Base-by-base conservation (phyloP, 805 yeast species). In the Henningerozyma blattae region DNA sequence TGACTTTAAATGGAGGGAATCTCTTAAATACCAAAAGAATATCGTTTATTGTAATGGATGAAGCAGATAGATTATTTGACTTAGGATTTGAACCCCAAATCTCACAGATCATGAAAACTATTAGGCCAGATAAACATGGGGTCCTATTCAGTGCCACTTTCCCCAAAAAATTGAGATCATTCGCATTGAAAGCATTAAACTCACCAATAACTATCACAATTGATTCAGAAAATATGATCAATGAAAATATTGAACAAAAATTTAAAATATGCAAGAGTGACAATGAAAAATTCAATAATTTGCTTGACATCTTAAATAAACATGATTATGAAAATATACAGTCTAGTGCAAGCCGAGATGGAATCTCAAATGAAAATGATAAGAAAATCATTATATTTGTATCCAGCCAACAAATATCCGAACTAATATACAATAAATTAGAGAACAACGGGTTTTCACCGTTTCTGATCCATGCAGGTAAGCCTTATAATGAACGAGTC, bases 21-120 rank as follows among this genome's bases (percentile, higher is more conserved):
- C 72, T 86, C 1, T 24, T 65, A 16, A 77, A 75, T 40, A 62
- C 91, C 5, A 59, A 64, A 19, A 61, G 87, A 28, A 75, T 81
- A 5, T 77, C 95, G 0, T 85, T 77, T 54, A 66, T 85, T n/a
- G 93, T 87, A 0, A 61, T 91, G 38, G 98, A 91, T 53, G 98
- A 91, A 52, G 96, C 97, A 1, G 98, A 91, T 56, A 61, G 98
- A 42, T 77, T 91, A 81, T 89, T 89, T 60, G 98, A 91, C 54
- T 64, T 91, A 70, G 98, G 98, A 1, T 91, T 91, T 58, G 97
- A 85, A 46, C 97, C 98, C 0, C 98, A 91, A 51, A 85, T 91
- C 4, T 75, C 71, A 44, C 83, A 84, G 47, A 78, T 91, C 16
- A 65, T 86, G 50, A 65, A 70, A 13, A 79, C 80, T 25, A 67